phyloP scores from a whole-genome alignment of 805 yeast species.

The Saccharomycopsis sp. region DNA sequence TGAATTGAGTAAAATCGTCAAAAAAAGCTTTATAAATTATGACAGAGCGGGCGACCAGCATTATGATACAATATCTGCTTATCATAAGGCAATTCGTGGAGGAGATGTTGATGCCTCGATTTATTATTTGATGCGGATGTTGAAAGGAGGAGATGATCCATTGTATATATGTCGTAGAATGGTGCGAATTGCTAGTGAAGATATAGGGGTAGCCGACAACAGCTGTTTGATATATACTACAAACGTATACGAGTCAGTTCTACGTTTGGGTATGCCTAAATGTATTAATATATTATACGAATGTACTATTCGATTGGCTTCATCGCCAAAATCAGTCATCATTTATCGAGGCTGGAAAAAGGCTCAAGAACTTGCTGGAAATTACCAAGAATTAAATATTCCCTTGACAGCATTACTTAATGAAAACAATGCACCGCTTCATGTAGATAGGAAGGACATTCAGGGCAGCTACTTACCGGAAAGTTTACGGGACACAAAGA shows the following conservation, averaged over 20 bases:
- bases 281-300: constrained; percentile 86
- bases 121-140: constrained; percentile 81
- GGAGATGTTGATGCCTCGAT: constrained; percentile 84
- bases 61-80: constrained; percentile 92
- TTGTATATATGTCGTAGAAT: constrained; percentile 81
- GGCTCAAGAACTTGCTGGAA: constrained; percentile 9
- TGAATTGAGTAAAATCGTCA: constrained; percentile 35
- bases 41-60: constrained; percentile 89
- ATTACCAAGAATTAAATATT: constrained; percentile 3
- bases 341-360: constrained; percentile 74
- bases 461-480: constrained; percentile 12
- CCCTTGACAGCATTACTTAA: constrained; percentile 7
- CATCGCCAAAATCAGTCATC: constrained; percentile 80
- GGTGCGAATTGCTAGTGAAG: constrained; percentile 94
- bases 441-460: not conserved
- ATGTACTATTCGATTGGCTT: constrained; percentile 84
- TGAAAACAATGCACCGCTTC: not conserved
- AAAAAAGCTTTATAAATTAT: constrained; percentile 55
- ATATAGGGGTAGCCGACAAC: constrained; percentile 81
- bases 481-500: not conserved
- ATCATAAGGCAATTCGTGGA: constrained; percentile 90
- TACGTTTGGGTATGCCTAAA: constrained; percentile 91
- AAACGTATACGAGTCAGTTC: constrained; percentile 79
- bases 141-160: constrained; percentile 92
- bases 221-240: constrained; percentile 79